A percentile compares a stretch with the other conserved stretches of the same genome.
Conservation (phyloP, 2,329 filamentous ascomycete species). For the Xylaria hypoxylon region DNA sequence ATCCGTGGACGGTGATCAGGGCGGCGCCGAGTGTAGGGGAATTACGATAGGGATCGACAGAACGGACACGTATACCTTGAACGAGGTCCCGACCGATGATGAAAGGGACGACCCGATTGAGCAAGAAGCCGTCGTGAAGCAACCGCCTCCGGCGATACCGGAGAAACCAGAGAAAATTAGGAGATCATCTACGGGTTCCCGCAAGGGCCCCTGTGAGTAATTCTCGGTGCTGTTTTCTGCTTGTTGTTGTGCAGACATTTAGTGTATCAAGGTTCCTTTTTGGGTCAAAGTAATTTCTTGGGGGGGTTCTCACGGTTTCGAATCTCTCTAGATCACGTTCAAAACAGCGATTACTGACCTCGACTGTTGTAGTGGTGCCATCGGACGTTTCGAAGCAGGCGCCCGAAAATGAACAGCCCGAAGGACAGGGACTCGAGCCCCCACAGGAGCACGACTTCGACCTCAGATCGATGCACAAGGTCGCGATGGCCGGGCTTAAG, state of each 20-base stretch:
- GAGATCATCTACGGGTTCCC: constrained; percentile 25
- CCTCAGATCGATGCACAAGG: constrained; percentile 49
- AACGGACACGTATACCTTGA: constrained; percentile 37
- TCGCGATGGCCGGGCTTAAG: constrained; percentile 49
- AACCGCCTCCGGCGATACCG: constrained; percentile 24
- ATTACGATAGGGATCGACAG: constrained; percentile 24
- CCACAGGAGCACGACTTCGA: constrained; percentile 43
- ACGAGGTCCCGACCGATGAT: constrained; percentile 37
- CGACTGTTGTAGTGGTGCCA: constrained; percentile 2
- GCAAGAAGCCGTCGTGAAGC: constrained; percentile 16
- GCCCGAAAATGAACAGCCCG: constrained; percentile 33
- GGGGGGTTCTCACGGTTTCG: too few species aligned
- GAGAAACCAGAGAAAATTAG: constrained; percentile 28
- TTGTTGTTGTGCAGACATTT: too few species aligned
- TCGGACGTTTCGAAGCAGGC: constrained; percentile 19
- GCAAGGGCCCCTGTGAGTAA: too few species aligned
- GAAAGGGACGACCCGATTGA: constrained; percentile 25
- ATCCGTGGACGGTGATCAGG: constrained; percentile 38
- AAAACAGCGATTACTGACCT: too few species aligned
- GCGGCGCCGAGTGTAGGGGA: constrained; percentile 34
- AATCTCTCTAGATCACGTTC: too few species aligned
- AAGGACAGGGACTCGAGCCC: constrained; percentile 8
- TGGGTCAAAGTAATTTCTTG: too few species aligned
- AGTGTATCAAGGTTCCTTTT: too few species aligned
- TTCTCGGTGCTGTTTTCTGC: too few species aligned